Evolutionary conservation across 2,329 filamentous ascomycete species (phyloP).

Genomic region (Phialemonium atrogriseum): DNA sequence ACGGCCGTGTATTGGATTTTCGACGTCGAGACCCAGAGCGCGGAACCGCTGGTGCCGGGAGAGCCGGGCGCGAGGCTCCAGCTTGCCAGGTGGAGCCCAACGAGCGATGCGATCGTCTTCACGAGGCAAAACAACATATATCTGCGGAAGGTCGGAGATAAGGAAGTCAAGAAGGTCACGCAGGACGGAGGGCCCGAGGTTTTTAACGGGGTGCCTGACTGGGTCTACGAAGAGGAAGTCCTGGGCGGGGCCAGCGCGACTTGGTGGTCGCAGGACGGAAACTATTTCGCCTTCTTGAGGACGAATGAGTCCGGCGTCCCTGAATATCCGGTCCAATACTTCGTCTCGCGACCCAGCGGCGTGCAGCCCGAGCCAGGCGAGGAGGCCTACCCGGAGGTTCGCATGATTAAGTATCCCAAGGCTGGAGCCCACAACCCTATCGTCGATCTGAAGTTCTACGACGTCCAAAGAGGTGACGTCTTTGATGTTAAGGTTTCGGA

Average conservation of each 20-base stretch:
- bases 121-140: slow-evolving; percentile 87
- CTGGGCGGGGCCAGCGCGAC: slow-evolving; percentile 73
- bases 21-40: slow-evolving; percentile 73
- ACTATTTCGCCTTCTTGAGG: slow-evolving; percentile 82
- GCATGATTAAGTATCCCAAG: slow-evolving; percentile 95
- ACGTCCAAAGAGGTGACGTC: slow-evolving; percentile 65
- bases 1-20: slow-evolving; percentile 86
- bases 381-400: slow-evolving; percentile 84
- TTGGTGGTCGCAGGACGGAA: slow-evolving; percentile 91
- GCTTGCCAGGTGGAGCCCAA: slow-evolving; percentile 82
- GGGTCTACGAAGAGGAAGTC: slow-evolving; percentile 89
- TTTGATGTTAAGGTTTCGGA: slow-evolving; percentile 73
- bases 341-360: slow-evolving; percentile 77
- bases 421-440: slow-evolving; percentile 88
- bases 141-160: slow-evolving; percentile 54
- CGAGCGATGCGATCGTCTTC: slow-evolving; percentile 81
- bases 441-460: slow-evolving; percentile 83
- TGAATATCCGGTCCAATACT: slow-evolving; percentile 90
- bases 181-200: slow-evolving; percentile 78
- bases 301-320: slow-evolving; percentile 92
- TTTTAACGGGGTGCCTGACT: slow-evolving; percentile 95
- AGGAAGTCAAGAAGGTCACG: slow-evolving; percentile 64
- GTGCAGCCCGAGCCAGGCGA: slow-evolving; percentile 58
- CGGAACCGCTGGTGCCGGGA: slow-evolving; percentile 66
- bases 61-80: slow-evolving; percentile 62